Evolutionary conservation across 1,139 yeast species (phyloP).

Genomic region (Petasospora fabianii): DNA sequence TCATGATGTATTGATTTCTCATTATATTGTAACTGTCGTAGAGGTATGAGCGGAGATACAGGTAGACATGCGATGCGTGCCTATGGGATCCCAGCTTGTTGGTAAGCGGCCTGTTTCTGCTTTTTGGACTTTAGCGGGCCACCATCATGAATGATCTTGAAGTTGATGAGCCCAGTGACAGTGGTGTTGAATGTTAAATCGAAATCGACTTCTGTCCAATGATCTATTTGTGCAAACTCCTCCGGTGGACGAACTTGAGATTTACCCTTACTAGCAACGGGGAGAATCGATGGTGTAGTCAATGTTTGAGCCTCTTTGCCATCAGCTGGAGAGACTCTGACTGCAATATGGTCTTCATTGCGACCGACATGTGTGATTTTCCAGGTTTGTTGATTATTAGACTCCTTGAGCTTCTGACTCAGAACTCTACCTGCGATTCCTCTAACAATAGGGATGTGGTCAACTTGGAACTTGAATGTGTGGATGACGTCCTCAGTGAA

Average conservation of each 20-base stretch:
- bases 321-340: too few species aligned
- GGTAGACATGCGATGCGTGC: too few species aligned
- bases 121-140: constrained; percentile 1
- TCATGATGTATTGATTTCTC: too few species aligned
- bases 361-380: too few species aligned
- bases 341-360: too few species aligned
- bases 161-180: not conserved
- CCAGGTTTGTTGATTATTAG: constrained; percentile 1
- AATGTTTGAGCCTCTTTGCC: not conserved
- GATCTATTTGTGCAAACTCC: not conserved
- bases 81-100: not conserved
- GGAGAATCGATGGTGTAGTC: not conserved
- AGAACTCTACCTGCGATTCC: constrained; percentile 15
- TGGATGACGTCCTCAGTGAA: constrained; percentile 17
- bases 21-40: too few species aligned
- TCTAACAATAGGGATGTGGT: constrained; percentile 22
- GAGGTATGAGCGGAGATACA: too few species aligned
- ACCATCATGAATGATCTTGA: constrained; percentile 9
- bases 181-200: not conserved
- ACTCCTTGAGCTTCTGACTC: too few species aligned
- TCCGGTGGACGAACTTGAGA: not conserved
- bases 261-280: not conserved
- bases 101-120: not conserved
- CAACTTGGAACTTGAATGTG: constrained; percentile 18
- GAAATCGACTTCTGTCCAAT: not conserved